Percentiles rank a stretch among this genome's conserved stretches.
These are phyloP conservation scores for Colletotrichum aenigma DNA, from an alignment of 2,329 filamentous ascomycete genomes.

Conservation along the genomic window DNA sequence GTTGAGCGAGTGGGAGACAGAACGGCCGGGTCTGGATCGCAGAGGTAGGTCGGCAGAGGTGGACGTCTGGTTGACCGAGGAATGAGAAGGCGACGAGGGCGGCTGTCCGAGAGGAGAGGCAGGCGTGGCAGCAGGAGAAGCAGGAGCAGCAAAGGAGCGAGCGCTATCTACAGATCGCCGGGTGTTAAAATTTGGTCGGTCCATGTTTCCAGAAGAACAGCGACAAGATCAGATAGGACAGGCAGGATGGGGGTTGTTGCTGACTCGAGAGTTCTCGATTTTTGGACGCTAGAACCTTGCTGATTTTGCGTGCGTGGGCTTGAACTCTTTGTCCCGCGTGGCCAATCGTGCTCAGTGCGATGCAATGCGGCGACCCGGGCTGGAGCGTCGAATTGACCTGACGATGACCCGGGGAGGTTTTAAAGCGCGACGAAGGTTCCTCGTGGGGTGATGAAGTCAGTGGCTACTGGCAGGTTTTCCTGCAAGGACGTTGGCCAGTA, in stretches of 20 bases:
- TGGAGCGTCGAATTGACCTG: not conserved
- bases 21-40: slow-evolving; percentile 25
- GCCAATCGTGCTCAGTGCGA: not conserved
- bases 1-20: slow-evolving; percentile 37
- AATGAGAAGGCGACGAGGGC: not conserved
- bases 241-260: not conserved
- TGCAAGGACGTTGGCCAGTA: not conserved
- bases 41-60: not conserved
- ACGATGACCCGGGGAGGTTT: not conserved
- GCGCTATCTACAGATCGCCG: slow-evolving; percentile 26
- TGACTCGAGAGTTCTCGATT: slow-evolving; percentile 9
- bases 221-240: not conserved
- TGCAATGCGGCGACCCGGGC: not conserved
- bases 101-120: slow-evolving; percentile 16
- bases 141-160: slow-evolving; percentile 13
- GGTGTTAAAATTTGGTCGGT: slow-evolving; percentile 26
- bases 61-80: not conserved
- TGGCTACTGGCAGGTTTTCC: not conserved
- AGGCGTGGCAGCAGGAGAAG: slow-evolving; percentile 22
- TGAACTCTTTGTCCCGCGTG: not conserved
- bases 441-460: not conserved
- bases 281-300: slow-evolving; percentile 5
- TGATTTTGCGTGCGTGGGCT: not conserved
- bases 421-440: not conserved
- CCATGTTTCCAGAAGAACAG: slow-evolving; percentile 21